Percentiles rank a stretch among this genome's conserved stretches.
Evolutionary conservation across 1,284 basidiomycete species (phyloP).

Genomic region (Rhodotorula sp.): DNA sequence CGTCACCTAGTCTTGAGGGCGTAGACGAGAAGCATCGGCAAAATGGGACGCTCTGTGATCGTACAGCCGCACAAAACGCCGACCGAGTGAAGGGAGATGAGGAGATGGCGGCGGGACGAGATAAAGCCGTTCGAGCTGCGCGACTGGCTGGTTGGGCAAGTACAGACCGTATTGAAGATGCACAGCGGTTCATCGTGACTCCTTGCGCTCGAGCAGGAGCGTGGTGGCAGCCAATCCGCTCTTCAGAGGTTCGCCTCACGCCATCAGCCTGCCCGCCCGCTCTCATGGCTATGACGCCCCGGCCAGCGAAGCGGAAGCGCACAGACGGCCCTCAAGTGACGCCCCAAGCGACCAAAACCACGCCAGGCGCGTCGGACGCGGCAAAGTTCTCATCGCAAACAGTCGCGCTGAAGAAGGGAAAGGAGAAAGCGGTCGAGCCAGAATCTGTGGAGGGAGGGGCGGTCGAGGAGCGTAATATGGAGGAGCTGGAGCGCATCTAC

Average conservation of each 20-base stretch:
- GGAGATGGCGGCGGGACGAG: neutral
- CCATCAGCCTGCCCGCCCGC: neutral
- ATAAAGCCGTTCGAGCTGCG: neutral
- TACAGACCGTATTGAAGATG: too few species aligned
- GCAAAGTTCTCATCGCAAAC: neutral
- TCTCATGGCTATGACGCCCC: neutral
- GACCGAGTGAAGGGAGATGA: neutral
- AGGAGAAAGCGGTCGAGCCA: neutral
- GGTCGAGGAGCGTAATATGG: slow-evolving; percentile 6
- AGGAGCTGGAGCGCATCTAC: slow-evolving; percentile 35
- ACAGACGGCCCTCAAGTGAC: neutral
- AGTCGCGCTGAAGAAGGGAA: neutral
- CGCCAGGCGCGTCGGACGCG: neutral
- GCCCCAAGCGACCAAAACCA: neutral
- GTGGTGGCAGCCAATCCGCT: neutral
- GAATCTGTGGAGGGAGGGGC: neutral
- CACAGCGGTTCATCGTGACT: neutral
- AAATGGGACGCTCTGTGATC: too few species aligned
- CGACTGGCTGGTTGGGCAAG: neutral
- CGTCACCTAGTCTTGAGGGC: fast-evolving
- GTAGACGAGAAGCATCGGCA: neutral
- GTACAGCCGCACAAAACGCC: neutral
- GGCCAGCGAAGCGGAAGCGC: slow-evolving; percentile 5
- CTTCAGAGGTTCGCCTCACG: neutral
- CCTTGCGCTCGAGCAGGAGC: neutral